Evolutionary conservation across 2,329 filamentous ascomycete genomes (phyloP).

Genomic region (Sphaerulina musiva): DNA sequence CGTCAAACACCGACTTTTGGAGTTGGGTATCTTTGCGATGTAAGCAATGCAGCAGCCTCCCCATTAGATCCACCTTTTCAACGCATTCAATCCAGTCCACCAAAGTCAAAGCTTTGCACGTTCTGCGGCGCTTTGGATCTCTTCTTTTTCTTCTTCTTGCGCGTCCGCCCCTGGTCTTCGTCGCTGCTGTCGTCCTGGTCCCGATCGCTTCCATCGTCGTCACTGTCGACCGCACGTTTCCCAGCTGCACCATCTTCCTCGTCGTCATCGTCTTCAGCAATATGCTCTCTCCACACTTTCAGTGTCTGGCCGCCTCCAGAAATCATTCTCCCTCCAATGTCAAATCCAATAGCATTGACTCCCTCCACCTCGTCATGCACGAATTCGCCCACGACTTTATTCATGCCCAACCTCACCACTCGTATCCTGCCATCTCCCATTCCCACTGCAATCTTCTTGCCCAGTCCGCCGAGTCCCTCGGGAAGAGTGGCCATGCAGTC

Average conservation of each 20-base stretch:
- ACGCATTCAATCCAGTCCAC: slow-evolving; percentile 27
- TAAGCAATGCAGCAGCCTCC: background rate
- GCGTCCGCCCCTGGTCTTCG: slow-evolving; percentile 39
- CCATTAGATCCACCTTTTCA: background rate
- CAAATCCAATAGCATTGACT: slow-evolving; percentile 75
- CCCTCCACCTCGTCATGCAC: slow-evolving; percentile 82
- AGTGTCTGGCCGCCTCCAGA: slow-evolving; percentile 78
- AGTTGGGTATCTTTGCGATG: slow-evolving; percentile 9
- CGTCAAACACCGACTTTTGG: background rate
- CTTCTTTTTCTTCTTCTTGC: slow-evolving; percentile 40
- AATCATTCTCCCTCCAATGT: slow-evolving; percentile 78
- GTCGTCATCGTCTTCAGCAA: slow-evolving; percentile 49
- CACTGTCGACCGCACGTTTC: slow-evolving; percentile 45
- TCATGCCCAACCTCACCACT: slow-evolving; percentile 66
- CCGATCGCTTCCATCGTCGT: slow-evolving; percentile 40
- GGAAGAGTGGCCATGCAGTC: slow-evolving; percentile 72
- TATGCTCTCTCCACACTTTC: slow-evolving; percentile 80
- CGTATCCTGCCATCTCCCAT: slow-evolving; percentile 72
- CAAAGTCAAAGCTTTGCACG: slow-evolving; percentile 25
- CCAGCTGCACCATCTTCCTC: slow-evolving; percentile 36
- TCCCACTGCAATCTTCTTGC: slow-evolving; percentile 72
- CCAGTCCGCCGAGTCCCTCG: slow-evolving; percentile 57
- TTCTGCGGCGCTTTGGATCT: slow-evolving; percentile 29
- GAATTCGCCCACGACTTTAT: slow-evolving; percentile 63
- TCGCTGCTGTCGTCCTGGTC: slow-evolving; percentile 32